Evolutionary conservation across 352 stramenopile genomes (phyloP).

Genomic region (Pythium oligandrum): DNA sequence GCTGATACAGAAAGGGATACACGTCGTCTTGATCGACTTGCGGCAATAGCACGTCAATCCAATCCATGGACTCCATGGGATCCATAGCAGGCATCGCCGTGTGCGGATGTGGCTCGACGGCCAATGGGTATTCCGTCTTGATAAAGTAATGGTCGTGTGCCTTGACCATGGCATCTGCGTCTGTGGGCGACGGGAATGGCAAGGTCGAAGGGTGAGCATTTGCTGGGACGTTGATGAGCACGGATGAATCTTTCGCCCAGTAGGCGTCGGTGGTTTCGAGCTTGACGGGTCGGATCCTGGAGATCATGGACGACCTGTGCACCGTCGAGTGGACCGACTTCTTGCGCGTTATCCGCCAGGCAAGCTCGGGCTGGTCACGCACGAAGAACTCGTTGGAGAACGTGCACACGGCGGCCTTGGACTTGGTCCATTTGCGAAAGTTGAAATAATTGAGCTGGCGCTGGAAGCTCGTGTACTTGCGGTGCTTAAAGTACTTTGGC

Average conservation of each 20-base stretch:
- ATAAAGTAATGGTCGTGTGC: too few relatives aligned
- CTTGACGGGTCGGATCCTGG: too few relatives aligned
- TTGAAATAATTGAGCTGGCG: constrained; percentile 92
- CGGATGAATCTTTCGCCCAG: too few relatives aligned
- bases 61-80: constrained; percentile 40
- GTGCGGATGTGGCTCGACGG: constrained; percentile 1
- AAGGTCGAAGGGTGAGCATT: too few relatives aligned
- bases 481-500: constrained; percentile 92
- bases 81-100: constrained; percentile 16
- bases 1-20: not conserved
- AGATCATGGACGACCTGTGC: not conserved
- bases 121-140: too few relatives aligned
- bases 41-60: constrained; percentile 51
- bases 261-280: too few relatives aligned
- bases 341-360: constrained; percentile 66
- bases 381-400: constrained; percentile 77
- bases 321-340: constrained; percentile 32
- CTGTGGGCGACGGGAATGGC: too few relatives aligned
- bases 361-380: constrained; percentile 58
- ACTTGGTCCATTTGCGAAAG: constrained; percentile 87
- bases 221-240: too few relatives aligned
- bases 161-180: too few relatives aligned
- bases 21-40: not conserved
- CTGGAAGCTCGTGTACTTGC: constrained; percentile 90
- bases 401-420: constrained; percentile 66